Evolutionary conservation across 345 rosid species (phyloP), one percentile per base, ranked within the genome.

Genomic region (Ceriops zippeliana): DNA sequence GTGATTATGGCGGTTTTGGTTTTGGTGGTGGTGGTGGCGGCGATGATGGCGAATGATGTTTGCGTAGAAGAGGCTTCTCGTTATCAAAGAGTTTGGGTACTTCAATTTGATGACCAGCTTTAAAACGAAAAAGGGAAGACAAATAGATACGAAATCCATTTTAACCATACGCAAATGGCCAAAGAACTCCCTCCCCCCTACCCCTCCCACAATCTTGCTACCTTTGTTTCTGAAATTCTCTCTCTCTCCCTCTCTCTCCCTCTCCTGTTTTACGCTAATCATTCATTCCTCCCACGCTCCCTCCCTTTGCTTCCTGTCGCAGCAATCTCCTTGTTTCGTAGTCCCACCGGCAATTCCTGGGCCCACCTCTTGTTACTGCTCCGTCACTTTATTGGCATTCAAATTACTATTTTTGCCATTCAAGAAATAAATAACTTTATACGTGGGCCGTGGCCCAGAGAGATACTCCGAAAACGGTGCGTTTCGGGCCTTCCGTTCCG

Each of bases 121-220:
- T 52, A 83, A 68, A 69, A 83, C 74, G 75, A 86, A 86, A 77
- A 86, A 86, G 9, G 89, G 87, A 16, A 81, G 58, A 63, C 78
- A 83, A 69, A 81, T 65, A 42, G 80, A 78, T 34, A 80, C 59
- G 56, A 79, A 78, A 78, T 77, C 81, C 84, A 81, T 53, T 54
- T 54, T 83, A 3, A 60, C 53, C 4, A 5, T 10, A 52, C 59
- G 47, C 46, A 15, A 13, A 58, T 2, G 5, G 28, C 35, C 13
- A 11, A 26, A 1, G 17, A 7, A 57, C 17, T 11, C 10, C 2
- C 5, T 35, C 0, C 16, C 26, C 3, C 61, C 27, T 6, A 24
- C 22, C 30, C 21, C 30, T 63, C 30, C 42, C n/a, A 10, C 4
- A 28, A 21, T n/a, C 30, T 13, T n/a, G n/a, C 62, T 61, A 16